These are phyloP conservation scores for Platanus orientalis DNA, from an alignment of 164 flowering plant genomes.

Conservation along the genomic window DNA sequence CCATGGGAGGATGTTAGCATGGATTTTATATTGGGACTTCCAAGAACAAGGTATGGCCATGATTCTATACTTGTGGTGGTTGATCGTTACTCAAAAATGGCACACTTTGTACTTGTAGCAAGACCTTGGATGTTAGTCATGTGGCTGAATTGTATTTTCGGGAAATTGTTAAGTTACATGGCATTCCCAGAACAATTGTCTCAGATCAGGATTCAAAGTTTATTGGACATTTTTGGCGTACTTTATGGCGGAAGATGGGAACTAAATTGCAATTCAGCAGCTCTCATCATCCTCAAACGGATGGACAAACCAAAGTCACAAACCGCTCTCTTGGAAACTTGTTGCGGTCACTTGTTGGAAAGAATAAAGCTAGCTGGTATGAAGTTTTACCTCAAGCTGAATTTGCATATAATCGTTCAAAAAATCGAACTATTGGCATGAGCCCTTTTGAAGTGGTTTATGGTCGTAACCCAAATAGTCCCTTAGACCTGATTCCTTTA, in stretches of 20 bases:
- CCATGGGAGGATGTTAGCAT: slow-evolving; percentile 18
- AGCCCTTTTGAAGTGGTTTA: too few species aligned
- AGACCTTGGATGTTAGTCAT: too few species aligned
- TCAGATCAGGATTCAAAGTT: slow-evolving; percentile 10
- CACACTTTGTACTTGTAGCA: too few species aligned
- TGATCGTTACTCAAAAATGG: not conserved
- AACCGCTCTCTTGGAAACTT: not conserved
- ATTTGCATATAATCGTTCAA: slow-evolving; percentile 11
- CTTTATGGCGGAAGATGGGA: not conserved
- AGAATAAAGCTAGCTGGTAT: too few species aligned
- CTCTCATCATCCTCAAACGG: too few species aligned
- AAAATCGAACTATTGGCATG: not conserved
- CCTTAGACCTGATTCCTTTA: slow-evolving; percentile 1
- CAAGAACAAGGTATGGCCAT: slow-evolving; percentile 1
- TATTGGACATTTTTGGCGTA: slow-evolving; percentile 11
- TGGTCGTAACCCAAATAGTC: slow-evolving; percentile 2
- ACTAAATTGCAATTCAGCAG: slow-evolving; percentile 10
- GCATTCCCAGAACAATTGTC: slow-evolving; percentile 1
- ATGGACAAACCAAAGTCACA: too few species aligned
- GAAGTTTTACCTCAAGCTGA: slow-evolving; percentile 16
- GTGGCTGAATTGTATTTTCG: too few species aligned
- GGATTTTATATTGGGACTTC: slow-evolving; percentile 12
- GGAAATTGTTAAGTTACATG: too few species aligned
- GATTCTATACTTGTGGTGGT: slow-evolving; percentile 9
- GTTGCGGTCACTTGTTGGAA: too few species aligned